Evolutionary conservation across 192 early-diverging fungal species (phyloP).

Genomic region (Rhizoclosmatium globosum): DNA sequence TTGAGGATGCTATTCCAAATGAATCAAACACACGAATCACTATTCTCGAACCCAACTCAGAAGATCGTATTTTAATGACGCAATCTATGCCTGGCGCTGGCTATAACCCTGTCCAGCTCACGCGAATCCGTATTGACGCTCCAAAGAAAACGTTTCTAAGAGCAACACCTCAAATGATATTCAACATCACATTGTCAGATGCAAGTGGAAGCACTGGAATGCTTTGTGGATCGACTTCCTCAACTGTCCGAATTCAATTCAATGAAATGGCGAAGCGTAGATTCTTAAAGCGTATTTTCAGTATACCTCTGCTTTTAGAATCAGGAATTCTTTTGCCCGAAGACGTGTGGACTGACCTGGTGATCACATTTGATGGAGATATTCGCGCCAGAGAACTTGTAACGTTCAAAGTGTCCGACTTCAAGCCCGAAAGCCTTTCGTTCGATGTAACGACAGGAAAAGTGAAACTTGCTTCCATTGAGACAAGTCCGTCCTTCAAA

Average conservation of each 20-base stretch:
- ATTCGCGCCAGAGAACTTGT: background rate
- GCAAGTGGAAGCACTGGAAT: slow-evolving; percentile 11
- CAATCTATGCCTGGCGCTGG: slow-evolving; percentile 5
- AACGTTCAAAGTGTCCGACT: background rate
- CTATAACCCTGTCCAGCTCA: slow-evolving; percentile 10
- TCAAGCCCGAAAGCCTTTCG: background rate
- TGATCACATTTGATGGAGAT: slow-evolving; percentile 11
- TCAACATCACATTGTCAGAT: slow-evolving; percentile 23
- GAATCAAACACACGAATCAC: background rate
- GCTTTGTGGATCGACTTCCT: background rate
- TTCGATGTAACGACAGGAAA: background rate
- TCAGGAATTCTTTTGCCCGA: slow-evolving; percentile 6
- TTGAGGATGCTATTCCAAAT: background rate
- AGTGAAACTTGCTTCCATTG: background rate
- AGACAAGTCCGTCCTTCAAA: background rate
- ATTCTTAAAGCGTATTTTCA: slow-evolving; percentile 13
- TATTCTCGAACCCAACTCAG: background rate
- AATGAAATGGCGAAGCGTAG: slow-evolving; percentile 13
- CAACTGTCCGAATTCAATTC: slow-evolving; percentile 9
- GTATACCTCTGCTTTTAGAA: slow-evolving; percentile 9
- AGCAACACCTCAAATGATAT: background rate
- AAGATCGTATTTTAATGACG: background rate
- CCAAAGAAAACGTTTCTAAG: slow-evolving; percentile 4
- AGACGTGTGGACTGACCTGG: slow-evolving; percentile 23
- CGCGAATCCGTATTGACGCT: slow-evolving; percentile 12